A percentile compares a stretch with the other conserved stretches of the same genome.
Conservation (phyloP, 1,284 basidiomycete genomes). For the Moesziomyces sp. region DNA sequence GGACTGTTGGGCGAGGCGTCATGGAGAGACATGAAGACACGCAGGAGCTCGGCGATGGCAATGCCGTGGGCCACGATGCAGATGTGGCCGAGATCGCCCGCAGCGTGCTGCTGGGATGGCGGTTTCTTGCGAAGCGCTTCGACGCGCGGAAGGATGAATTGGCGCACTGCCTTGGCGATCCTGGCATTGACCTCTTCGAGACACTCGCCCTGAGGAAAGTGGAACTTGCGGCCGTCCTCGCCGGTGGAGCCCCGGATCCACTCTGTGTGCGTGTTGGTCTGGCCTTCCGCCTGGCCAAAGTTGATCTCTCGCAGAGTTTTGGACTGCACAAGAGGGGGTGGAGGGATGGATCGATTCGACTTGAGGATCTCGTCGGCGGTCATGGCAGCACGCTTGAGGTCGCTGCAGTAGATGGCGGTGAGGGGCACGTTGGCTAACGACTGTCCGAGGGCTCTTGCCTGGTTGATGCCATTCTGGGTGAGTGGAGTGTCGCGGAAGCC, state of each 20-base stretch:
- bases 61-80: slow-evolving; percentile 84
- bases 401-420: slow-evolving; percentile 80
- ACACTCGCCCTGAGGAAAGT: slow-evolving; percentile 80
- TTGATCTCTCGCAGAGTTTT: slow-evolving; percentile 69
- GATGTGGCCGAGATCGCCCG: slow-evolving; percentile 71
- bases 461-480: slow-evolving; percentile 84
- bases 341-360: slow-evolving; percentile 70
- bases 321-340: slow-evolving; percentile 72
- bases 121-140: slow-evolving; percentile 40
- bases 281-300: slow-evolving; percentile 81
- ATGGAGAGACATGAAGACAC: slow-evolving; percentile 57
- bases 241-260: slow-evolving; percentile 46
- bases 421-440: slow-evolving; percentile 75
- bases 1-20: slow-evolving; percentile 43
- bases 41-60: slow-evolving; percentile 74
- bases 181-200: slow-evolving; percentile 76
- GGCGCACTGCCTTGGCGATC: slow-evolving; percentile 74
- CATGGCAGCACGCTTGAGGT: slow-evolving; percentile 79
- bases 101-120: slow-evolving; percentile 11
- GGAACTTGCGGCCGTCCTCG: slow-evolving; percentile 71
- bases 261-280: slow-evolving; percentile 69
- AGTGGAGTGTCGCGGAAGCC: slow-evolving; percentile 85
- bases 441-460: slow-evolving; percentile 81
- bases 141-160: slow-evolving; percentile 76
- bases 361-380: slow-evolving; percentile 76